Evolutionary conservation across 768 basidiomycete genomes (phyloP).

Genomic region (Tricholoma furcatifolium): DNA sequence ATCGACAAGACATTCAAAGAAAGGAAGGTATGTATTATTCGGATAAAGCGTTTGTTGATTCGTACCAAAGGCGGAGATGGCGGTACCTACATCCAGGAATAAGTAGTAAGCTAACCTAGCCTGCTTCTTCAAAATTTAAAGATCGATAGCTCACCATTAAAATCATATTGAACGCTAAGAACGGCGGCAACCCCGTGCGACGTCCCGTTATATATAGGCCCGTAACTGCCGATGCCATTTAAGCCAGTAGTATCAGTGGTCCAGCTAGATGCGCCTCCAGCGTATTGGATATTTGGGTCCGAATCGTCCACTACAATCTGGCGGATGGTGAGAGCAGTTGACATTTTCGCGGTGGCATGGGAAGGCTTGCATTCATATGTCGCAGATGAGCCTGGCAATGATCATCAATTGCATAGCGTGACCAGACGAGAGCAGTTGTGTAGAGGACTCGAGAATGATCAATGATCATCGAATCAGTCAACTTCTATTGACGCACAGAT

Average conservation of each 20-base stretch:
- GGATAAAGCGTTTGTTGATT: not conserved
- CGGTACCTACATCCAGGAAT: not conserved
- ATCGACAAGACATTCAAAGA: not conserved
- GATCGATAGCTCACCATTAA: not conserved
- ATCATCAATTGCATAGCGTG: too few relatives aligned
- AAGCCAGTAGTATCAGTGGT: not conserved
- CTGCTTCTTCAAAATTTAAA: not conserved
- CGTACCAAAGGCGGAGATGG: not conserved
- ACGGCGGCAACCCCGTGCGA: not conserved
- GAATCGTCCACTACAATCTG: slow-evolving; percentile 3
- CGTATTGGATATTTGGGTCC: not conserved
- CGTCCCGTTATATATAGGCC: not conserved
- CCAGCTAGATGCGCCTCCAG: not conserved
- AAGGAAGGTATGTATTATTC: not conserved
- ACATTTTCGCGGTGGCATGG: not conserved
- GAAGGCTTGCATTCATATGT: too few relatives aligned
- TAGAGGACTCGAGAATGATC: too few relatives aligned
- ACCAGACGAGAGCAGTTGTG: too few relatives aligned
- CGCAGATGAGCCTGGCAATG: too few relatives aligned
- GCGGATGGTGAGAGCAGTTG: not conserved
- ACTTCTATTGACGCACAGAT: too few relatives aligned
- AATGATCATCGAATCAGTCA: too few relatives aligned
- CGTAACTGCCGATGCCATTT: not conserved
- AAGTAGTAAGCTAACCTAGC: too few relatives aligned
- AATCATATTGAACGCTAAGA: not conserved